phyloP scores from a whole-genome alignment of 139 green algal genomes.

The Micromonas commoda region DNA sequence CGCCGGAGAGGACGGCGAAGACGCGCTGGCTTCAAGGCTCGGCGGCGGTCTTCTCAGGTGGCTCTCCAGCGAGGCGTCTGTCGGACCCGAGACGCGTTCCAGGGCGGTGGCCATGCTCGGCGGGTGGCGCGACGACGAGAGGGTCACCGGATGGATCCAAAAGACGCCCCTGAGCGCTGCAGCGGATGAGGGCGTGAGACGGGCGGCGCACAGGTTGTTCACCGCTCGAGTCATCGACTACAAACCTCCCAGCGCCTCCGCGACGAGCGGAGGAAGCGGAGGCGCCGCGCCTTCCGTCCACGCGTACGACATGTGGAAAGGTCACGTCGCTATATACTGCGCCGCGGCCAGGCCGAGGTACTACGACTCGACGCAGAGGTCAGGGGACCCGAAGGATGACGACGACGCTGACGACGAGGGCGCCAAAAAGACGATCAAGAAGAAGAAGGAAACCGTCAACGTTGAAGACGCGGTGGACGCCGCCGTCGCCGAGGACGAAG shows the following conservation, averaged over 20 bases:
- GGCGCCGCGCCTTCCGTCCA: not conserved
- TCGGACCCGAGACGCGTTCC: not conserved
- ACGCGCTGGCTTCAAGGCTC: not conserved
- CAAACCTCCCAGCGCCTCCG: no score
- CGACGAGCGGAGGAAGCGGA: not conserved
- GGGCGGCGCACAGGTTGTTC: not conserved
- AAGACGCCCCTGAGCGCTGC: not conserved
- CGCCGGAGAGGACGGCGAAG: not conserved
- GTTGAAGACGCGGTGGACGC: no score
- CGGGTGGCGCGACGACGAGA: not conserved
- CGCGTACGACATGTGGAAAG: not conserved
- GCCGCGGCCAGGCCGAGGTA: no score
- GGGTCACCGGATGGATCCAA: not conserved
- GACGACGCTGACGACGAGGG: no score
- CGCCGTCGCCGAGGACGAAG: no score
- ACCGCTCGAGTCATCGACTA: not conserved
- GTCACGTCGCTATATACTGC: not conserved
- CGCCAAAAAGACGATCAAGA: no score
- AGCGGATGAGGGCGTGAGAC: not conserved
- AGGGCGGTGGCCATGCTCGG: not conserved
- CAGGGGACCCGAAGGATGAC: no score
- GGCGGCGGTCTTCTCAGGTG: not conserved
- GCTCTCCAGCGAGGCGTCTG: not conserved
- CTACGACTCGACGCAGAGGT: no score
- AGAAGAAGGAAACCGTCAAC: no score